Base-by-base conservation (phyloP, 257 asterid genomes). In the Lycium ferocissimum region DNA sequence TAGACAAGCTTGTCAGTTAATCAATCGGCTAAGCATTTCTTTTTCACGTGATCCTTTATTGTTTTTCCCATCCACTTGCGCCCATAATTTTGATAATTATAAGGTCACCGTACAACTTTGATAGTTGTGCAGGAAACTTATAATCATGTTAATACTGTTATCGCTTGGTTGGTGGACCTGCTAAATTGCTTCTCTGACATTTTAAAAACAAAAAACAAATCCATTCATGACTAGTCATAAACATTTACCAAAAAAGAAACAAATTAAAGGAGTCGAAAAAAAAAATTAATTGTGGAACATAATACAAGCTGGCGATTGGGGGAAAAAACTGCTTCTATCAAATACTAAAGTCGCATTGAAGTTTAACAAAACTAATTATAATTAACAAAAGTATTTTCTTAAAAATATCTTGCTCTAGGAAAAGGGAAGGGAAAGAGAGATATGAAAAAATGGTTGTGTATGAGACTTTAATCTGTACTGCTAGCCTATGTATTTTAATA, bases 1-100 rank as follows among this genome's bases (percentile, higher is more conserved):
- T 47, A 85, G 88, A 91, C 93, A 91, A 81, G 85, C 81, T 71
- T 85, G 93, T 86, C 93, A 85, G 89, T 87, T 88, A 85, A 89
- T 85, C 82, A 88, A 84, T 84, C 65, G 82, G 78, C 54, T 70
- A 80, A 80, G 85, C 86, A 87, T 79, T 88, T 85, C 87, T 72
- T 86, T 84, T 83, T 83, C 87, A 83, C 86, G 89, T 89, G 91
- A 87, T 84, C 79, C 76, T 53, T 53, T 49, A 43, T 58, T 72
- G 82, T 83, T 53, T 84, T 84, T n/a, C 43, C 54, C 20, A 72
- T 87, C 86, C 88, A 87, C 87, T 88, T 80, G 91, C 78, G 20
- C 76, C 88, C 80, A 86, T 85, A 3, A 85, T 61, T 58, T 43
- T 38, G 33, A 87, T 87, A 83, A 49, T 54, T 83, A 84, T 84